Evolutionary conservation across 1,284 basidiomycete genomes (phyloP).

Genomic region (Leccinum laetum): DNA sequence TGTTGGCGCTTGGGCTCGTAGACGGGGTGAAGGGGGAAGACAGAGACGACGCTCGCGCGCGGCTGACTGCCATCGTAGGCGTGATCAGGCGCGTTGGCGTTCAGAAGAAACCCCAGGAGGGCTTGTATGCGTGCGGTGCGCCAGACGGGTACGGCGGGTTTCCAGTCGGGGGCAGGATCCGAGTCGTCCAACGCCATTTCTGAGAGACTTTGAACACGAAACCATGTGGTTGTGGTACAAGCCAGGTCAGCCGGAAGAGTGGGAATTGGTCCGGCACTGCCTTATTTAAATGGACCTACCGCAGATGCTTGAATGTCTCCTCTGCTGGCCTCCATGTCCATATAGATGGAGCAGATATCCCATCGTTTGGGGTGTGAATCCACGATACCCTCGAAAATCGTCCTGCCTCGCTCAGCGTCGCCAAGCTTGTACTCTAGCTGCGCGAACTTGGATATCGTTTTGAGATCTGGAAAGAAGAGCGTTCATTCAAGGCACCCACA

Average conservation of each 20-base stretch:
- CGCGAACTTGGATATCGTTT: conserved; percentile 94
- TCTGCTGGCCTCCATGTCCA: conserved; percentile 91
- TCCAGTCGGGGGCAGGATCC: conserved; percentile 1
- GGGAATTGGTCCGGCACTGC: background rate
- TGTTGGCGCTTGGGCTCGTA: conserved; percentile 1
- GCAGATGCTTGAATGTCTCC: conserved; percentile 72
- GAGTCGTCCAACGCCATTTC: conserved; percentile 16
- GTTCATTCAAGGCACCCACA: conserved; percentile 4
- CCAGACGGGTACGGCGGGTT: conserved; percentile 13
- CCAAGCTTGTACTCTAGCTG: conserved; percentile 95
- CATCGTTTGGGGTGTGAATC: conserved; percentile 93
- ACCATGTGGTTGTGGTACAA: too few relatives aligned
- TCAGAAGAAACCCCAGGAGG: conserved; percentile 22
- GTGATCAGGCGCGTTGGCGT: conserved; percentile 25
- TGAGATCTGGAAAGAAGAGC: conserved; percentile 65
- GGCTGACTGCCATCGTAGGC: conserved; percentile 20
- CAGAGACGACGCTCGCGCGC: conserved; percentile 8
- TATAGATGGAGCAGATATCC: conserved; percentile 96
- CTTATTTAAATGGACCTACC: conserved; percentile 42
- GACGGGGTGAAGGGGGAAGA: conserved; percentile 10
- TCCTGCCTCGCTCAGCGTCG: conserved; percentile 92
- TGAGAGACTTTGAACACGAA: background rate
- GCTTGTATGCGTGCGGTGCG: conserved; percentile 17
- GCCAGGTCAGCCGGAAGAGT: too few relatives aligned
- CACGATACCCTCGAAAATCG: conserved; percentile 95